These are phyloP conservation scores for Arxiozyma heterogenica DNA, from an alignment of 1,139 yeast species.

Conservation along the genomic window DNA sequence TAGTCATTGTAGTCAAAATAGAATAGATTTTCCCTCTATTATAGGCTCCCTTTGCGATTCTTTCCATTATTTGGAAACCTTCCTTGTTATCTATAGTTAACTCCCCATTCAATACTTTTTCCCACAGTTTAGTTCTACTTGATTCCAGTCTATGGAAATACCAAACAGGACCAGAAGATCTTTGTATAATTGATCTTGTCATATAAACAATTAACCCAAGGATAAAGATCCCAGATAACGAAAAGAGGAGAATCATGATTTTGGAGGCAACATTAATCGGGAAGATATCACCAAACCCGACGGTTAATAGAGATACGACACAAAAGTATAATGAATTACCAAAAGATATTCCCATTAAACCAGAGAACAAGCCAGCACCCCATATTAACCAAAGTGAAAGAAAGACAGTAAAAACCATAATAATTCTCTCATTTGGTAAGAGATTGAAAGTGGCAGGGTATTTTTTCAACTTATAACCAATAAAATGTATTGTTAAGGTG, in stretches of 20 bases:
- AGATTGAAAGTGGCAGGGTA: conserved; percentile 66
- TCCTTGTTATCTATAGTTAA: conserved; percentile 32
- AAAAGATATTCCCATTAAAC: conserved; percentile 38
- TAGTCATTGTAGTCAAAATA: conserved; percentile 35
- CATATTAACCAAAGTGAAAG: conserved; percentile 60
- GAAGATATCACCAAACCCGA: conserved; percentile 69
- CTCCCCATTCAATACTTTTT: conserved; percentile 17
- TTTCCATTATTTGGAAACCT: conserved; percentile 47
- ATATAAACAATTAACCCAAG: conserved; percentile 67
- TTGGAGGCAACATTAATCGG: conserved; percentile 47
- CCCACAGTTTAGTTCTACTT: conserved; percentile 22
- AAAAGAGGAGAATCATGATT: conserved; percentile 51
- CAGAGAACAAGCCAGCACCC: conserved; percentile 53
- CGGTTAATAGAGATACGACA: conserved; percentile 61
- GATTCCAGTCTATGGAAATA: conserved; percentile 54
- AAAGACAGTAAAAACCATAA: conserved; percentile 61
- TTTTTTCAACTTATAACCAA: conserved; percentile 48
- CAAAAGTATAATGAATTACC: conserved; percentile 65
- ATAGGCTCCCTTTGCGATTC: conserved; percentile 37
- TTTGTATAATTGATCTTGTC: conserved; percentile 54
- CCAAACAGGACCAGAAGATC: conserved; percentile 52
- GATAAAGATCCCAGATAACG: conserved; percentile 58
- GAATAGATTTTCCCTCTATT: conserved; percentile 30
- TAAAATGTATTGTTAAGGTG: conserved; percentile 46
- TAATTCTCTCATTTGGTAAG: conserved; percentile 54